A percentile compares a stretch with the other conserved stretches of the same genome.
phyloP scores from a whole-genome alignment of 1,139 yeast species.

The Debaryomycetaceae sp. region DNA sequence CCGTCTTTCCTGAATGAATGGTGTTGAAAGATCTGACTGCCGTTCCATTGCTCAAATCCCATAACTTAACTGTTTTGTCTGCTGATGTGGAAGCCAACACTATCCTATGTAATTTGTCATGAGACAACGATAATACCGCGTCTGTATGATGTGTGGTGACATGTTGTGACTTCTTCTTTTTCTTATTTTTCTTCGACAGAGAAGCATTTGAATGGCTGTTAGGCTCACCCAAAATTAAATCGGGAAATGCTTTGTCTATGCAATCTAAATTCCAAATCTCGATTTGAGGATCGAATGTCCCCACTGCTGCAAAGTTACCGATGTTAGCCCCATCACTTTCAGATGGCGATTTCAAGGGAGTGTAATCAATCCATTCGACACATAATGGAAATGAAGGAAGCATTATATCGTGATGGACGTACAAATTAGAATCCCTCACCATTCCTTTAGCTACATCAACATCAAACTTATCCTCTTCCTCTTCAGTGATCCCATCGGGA shows the following conservation, averaged over 20 bases:
- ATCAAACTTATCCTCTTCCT: constrained; percentile 58
- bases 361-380: constrained; percentile 89
- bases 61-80: constrained; percentile 87
- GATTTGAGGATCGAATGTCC: constrained; percentile 96
- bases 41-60: constrained; percentile 79
- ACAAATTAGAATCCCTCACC: constrained; percentile 69
- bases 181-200: constrained; percentile 45
- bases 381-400: constrained; percentile 95
- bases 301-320: constrained; percentile 93
- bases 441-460: constrained; percentile 67
- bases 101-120: constrained; percentile 77
- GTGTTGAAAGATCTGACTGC: constrained; percentile 69
- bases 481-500: constrained; percentile 60
- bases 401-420: constrained; percentile 96
- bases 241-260: constrained; percentile 93
- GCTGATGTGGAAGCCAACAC: constrained; percentile 94
- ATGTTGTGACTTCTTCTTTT: constrained; percentile 47
- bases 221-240: constrained; percentile 82
- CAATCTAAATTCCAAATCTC: constrained; percentile 96
- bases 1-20: constrained; percentile 67
- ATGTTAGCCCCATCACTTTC: constrained; percentile 38
- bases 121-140: constrained; percentile 85
- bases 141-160: constrained; percentile 85
- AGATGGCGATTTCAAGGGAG: constrained; percentile 44
- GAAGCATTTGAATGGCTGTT: constrained; percentile 45